A percentile compares a stretch with the other conserved stretches of the same genome.
Conservation (phyloP, 2,329 filamentous ascomycete genomes). For the Sarocladium strictum region DNA sequence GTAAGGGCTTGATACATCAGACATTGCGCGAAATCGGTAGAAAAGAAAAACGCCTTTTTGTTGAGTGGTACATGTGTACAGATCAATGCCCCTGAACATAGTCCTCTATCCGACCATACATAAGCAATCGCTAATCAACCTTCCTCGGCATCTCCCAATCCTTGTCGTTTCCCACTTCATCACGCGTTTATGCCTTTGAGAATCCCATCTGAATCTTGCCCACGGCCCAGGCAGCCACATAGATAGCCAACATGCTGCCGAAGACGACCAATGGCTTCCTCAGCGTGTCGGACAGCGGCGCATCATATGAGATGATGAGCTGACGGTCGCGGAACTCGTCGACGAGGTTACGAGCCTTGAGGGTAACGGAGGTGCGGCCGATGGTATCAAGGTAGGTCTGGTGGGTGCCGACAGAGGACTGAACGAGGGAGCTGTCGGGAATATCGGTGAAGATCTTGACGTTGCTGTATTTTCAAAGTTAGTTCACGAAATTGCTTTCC, state of each 20-base stretch:
- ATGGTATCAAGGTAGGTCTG: slow-evolving; percentile 91
- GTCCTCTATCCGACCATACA: neutral
- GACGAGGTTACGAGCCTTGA: slow-evolving; percentile 80
- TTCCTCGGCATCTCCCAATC: neutral
- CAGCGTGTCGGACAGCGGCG: slow-evolving; percentile 65
- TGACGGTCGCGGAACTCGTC: slow-evolving; percentile 85
- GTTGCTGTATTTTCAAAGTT: slow-evolving; percentile 51
- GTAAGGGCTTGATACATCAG: too few species aligned
- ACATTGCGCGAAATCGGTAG: too few species aligned
- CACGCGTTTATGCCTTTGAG: slow-evolving; percentile 20
- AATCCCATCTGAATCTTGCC: slow-evolving; percentile 80
- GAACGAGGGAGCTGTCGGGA: slow-evolving; percentile 55
- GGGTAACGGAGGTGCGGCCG: slow-evolving; percentile 74
- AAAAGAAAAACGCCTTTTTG: slow-evolving; percentile 2
- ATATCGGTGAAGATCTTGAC: slow-evolving; percentile 71
- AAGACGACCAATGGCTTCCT: slow-evolving; percentile 86
- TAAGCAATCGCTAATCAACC: neutral
- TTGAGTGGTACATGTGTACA: neutral
- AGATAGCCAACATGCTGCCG: slow-evolving; percentile 64
- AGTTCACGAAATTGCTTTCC: neutral
- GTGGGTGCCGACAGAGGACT: slow-evolving; percentile 56
- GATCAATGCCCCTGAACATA: neutral
- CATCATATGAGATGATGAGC: slow-evolving; percentile 82
- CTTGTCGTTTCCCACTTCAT: neutral
- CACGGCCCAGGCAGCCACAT: slow-evolving; percentile 67